Base-by-base conservation (phyloP, 192 early-diverging fungal species). In the Podila clonocystis region DNA sequence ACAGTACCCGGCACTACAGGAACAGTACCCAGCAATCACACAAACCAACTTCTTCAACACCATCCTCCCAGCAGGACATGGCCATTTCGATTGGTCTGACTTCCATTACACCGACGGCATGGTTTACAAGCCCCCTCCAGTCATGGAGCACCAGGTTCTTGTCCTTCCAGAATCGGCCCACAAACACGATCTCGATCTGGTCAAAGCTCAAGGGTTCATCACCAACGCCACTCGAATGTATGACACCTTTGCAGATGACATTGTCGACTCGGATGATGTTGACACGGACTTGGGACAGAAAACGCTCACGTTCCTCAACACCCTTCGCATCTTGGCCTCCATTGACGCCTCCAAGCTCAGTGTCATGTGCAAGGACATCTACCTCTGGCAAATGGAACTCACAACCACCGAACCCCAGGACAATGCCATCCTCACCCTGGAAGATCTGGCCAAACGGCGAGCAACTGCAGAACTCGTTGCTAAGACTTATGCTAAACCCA, bases 331-430 rank as follows among this genome's bases (percentile, higher is more conserved):
- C 17, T 33, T 31, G 12, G 49, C 50, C 8, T 19, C 49, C 3
- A 26, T 57, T 9, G 50, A 57, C 65, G 50, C 65, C 28, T 55
- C 49, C 50, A 34, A n/a, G 30, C 29, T 67, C 65, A 67, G 65
- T 55, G 6, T 29, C 29, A 55, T 55, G 65, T 30, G 65, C 15
- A 33, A 55, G n/a, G 50, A 55, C 12, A 45, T 67, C 24, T 67
- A 67, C 45, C 36, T 49, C 19, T 13, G 48, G 4, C 45, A 65
- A 2, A 41, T 65, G 45, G 64, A 28, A 41, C 24, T 65, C 64
- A 52, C 26, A 28, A 24, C 17, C 50, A 17, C 20, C 0, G 29
- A 64, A 5, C 36, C 9, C 13, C 50, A 52, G 29, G 48, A 50
- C 26, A 28, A 65, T 5, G 13, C 49, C 12, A 41, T 65, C 31